These are phyloP conservation scores for Echium plantagineum DNA, from an alignment of 257 asterid species.

Conservation along the genomic window DNA sequence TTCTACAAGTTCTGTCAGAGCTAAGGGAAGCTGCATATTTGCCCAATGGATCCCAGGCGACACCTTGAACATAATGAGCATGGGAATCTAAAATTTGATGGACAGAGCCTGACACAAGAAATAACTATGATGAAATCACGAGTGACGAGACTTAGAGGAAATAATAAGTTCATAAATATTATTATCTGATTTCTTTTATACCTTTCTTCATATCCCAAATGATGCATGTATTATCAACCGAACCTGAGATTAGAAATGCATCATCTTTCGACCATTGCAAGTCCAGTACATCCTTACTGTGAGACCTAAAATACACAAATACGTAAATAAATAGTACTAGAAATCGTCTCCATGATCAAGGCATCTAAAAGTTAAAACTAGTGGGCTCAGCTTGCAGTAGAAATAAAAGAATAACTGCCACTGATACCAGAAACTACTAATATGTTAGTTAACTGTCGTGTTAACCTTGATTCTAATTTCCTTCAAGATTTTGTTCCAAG, in stretches of 20 bases:
- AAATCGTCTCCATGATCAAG: background rate
- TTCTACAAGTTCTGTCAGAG: constrained; percentile 89
- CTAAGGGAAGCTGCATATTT: constrained; percentile 86
- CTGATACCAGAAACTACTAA: too few relatives aligned
- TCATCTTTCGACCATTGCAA: constrained; percentile 87
- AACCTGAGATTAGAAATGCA: constrained; percentile 75
- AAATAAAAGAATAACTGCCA: too few relatives aligned
- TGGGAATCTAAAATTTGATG: constrained; percentile 85
- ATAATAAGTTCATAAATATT: background rate
- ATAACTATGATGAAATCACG: background rate
- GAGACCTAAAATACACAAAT: constrained; percentile 47
- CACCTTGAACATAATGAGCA: constrained; percentile 96
- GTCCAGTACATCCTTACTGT: constrained; percentile 92
- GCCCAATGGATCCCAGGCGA: constrained; percentile 87
- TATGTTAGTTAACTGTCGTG: too few relatives aligned
- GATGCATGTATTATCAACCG: constrained; percentile 96
- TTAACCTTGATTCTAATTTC: too few relatives aligned
- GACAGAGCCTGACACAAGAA: constrained; percentile 52
- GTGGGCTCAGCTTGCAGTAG: background rate
- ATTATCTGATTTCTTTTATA: constrained; percentile 13
- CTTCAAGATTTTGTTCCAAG: too few relatives aligned
- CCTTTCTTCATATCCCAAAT: constrained; percentile 92
- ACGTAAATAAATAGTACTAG: background rate
- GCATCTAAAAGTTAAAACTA: background rate
- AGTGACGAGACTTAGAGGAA: background rate